Percentiles rank a stretch among this genome's conserved stretches.
These are phyloP conservation scores for Beauveria rudraprayagi DNA, from an alignment of 2,329 filamentous ascomycete species.

Conservation along the genomic window DNA sequence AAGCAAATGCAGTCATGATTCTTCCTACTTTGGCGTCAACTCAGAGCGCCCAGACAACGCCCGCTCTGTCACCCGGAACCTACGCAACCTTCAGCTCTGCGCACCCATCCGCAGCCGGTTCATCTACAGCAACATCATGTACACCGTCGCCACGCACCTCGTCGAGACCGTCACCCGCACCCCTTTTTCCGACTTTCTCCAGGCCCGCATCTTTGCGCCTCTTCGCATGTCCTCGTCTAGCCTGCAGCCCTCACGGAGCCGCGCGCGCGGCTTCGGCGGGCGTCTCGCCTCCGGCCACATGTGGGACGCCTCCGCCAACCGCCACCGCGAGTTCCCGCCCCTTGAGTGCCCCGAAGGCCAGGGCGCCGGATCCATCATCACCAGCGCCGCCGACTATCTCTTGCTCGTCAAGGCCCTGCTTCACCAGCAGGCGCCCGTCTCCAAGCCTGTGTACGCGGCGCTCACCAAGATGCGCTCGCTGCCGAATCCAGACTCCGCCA, in stretches of 20 bases:
- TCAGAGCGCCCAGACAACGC: constrained; percentile 1
- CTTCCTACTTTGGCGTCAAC: constrained; percentile 3
- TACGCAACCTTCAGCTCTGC: constrained; percentile 6
- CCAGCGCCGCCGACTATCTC: constrained; percentile 7
- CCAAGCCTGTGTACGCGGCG: not conserved
- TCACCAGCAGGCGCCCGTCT: not conserved
- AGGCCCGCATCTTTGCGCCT: not conserved
- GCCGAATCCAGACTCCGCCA: not conserved
- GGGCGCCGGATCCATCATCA: constrained; percentile 8
- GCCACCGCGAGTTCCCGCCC: not conserved
- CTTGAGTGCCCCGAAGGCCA: constrained; percentile 3
- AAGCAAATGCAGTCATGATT: not conserved
- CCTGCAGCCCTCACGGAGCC: not conserved
- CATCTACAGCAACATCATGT: constrained; percentile 11
- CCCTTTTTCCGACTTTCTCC: constrained; percentile 5
- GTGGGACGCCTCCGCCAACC: not conserved
- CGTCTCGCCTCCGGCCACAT: constrained; percentile 1
- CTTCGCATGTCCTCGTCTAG: constrained; percentile 4
- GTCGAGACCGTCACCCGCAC: not conserved
- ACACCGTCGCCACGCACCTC: constrained; percentile 7
- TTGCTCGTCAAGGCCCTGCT: constrained; percentile 1
- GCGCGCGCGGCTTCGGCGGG: not conserved
- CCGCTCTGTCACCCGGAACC: constrained; percentile 7
- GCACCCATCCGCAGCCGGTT: constrained; percentile 6
- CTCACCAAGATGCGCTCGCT: constrained; percentile 1